Evolutionary conservation across 192 early-diverging fungal genomes (phyloP), one percentile per base, ranked within the genome.

Genomic region (Geosiphon pyriformis): DNA sequence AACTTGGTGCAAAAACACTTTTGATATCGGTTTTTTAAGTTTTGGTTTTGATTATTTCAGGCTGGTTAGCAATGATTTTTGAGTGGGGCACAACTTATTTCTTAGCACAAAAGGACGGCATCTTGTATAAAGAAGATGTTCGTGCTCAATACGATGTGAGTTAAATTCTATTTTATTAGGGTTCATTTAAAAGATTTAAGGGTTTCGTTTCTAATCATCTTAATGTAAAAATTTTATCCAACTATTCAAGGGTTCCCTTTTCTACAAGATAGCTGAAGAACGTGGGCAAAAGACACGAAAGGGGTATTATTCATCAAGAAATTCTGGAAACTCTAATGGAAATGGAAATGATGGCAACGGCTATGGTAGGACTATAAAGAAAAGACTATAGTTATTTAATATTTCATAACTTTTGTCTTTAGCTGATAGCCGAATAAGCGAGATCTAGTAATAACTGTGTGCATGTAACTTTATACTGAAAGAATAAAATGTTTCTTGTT

Each of bases 81-180:
- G 65, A 66, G 56, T 66, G 65, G 65, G 53, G 52, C 8, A 31
- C 34, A 29, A 32, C 56, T 7, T 66, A 30, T 17, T 4, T 56
- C 7, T 66, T 66, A 26, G 26, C 20, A 54, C 4, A n/a, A 12
- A n/a, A 26, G 18, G 20, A 54, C 20, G 52, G 52, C 20, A n/a
- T 54, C 20, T 54, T 54, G 52, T 54, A 23, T 7, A 54, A 54
- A 20, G 52, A 54, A 54, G 52, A 54, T 54, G 52, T 54, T n/a
- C 18, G 52, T 23, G 52, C 52, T 54, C 52, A 54, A 20, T 54
- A 54, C 20, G 52, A 54, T 26, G 52, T 54, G 26, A 54, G 52
- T 54, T 23, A 6, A 54, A 18, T 47, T n/a, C n/a, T n/a, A n/a
- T n/a, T n/a, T n/a, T 42, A 42, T 42, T 10, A 42, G 7, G 37